phyloP scores from a whole-genome alignment of 306 rosid species.

The Coriaria nepalensis region DNA sequence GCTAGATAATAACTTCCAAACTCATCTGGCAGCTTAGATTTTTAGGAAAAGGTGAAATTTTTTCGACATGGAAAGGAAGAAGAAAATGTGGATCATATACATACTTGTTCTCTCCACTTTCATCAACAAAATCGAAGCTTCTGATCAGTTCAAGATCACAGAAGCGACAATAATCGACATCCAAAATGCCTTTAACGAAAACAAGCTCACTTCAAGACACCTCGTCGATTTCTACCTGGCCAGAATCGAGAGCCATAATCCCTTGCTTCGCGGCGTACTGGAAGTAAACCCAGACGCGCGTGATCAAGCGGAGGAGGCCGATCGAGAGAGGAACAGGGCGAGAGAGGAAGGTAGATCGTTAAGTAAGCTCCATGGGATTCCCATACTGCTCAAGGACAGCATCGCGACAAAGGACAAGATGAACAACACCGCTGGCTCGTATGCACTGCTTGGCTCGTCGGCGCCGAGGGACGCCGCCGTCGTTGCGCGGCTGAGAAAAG shows the following conservation, averaged over 20 bases:
- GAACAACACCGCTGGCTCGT: conserved; percentile 51
- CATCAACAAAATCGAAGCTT: conserved; percentile 9
- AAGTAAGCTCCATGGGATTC: conserved; percentile 41
- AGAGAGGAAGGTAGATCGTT: not conserved
- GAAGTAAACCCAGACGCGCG: conserved; percentile 60
- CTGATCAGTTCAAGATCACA: conserved; percentile 12
- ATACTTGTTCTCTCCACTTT: too few relatives aligned
- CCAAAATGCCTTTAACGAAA: conserved; percentile 29
- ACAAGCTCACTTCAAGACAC: conserved; percentile 27
- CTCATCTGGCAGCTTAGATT: too few relatives aligned
- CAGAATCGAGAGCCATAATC: conserved; percentile 32
- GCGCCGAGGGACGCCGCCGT: conserved; percentile 51
- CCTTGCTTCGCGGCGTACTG: conserved; percentile 39
- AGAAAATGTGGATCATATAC: too few relatives aligned
- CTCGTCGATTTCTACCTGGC: conserved; percentile 37
- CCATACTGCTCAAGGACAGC: conserved; percentile 48
- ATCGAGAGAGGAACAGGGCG: conserved; percentile 21
- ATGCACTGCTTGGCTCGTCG: conserved; percentile 43
- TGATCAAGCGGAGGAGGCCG: conserved; percentile 49
- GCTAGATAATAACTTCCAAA: too few relatives aligned
- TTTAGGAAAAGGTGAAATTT: too few relatives aligned
- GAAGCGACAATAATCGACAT: conserved; percentile 48
- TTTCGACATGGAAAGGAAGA: too few relatives aligned
- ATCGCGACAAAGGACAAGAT: conserved; percentile 39
- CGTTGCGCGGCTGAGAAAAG: conserved; percentile 31